These are phyloP conservation scores for Musa beccarii DNA, from an alignment of 176 grass and related monocot species.

Conservation along the genomic window DNA sequence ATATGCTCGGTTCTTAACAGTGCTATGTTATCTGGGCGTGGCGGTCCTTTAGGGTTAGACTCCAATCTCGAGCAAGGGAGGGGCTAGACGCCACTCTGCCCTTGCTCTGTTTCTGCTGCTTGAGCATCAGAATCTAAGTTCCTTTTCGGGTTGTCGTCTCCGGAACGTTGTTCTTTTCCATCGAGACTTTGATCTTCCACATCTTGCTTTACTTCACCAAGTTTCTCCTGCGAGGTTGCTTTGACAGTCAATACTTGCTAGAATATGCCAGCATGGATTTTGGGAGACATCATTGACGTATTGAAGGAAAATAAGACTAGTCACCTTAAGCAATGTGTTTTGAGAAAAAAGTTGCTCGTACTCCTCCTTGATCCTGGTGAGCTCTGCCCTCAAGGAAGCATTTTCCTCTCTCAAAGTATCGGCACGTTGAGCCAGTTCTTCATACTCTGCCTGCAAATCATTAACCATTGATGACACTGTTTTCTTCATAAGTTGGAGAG, in stretches of 20 bases:
- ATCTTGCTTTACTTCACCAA: neutral
- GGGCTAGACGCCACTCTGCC: neutral
- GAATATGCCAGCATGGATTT: neutral
- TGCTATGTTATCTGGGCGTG: neutral
- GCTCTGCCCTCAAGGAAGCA: slow-evolving; percentile 59
- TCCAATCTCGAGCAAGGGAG: neutral
- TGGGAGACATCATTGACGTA: neutral
- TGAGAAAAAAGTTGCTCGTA: slow-evolving; percentile 59
- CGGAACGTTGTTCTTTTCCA: neutral
- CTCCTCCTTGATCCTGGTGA: slow-evolving; percentile 68
- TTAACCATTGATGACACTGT: neutral
- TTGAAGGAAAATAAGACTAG: too few relatives aligned
- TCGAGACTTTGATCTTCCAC: neutral
- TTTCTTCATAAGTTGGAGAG: neutral
- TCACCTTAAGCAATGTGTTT: slow-evolving; percentile 87
- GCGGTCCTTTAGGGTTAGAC: neutral
- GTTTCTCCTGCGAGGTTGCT: slow-evolving; percentile 7
- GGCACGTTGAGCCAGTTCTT: slow-evolving; percentile 70
- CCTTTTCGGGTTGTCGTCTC: neutral
- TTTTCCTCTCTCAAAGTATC: slow-evolving; percentile 73
- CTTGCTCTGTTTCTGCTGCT: slow-evolving; percentile 7
- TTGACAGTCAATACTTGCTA: neutral
- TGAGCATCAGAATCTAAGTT: neutral
- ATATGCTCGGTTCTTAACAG: neutral
- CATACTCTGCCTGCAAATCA: slow-evolving; percentile 64